Evolutionary conservation across 1,284 basidiomycete genomes (phyloP).

Genomic region (Paramarasmius palmivorus): DNA sequence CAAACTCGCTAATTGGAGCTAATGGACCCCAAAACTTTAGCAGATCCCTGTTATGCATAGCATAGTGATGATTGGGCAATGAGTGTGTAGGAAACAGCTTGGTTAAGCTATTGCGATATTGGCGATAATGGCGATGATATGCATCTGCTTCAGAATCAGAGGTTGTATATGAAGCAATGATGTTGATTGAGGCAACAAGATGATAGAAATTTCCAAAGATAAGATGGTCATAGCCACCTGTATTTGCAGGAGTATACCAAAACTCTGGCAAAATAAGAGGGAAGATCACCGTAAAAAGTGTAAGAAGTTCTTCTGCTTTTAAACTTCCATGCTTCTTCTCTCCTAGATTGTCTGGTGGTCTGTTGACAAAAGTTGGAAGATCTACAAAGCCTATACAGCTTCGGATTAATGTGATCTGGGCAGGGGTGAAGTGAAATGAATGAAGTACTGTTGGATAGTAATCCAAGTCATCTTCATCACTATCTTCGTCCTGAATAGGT

Average conservation of each 20-base stretch:
- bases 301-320: conserved; percentile 14
- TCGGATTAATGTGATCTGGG: background rate
- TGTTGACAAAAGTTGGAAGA: background rate
- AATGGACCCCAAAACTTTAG: conserved; percentile 35
- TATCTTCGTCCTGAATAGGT: background rate
- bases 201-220: conserved; percentile 29
- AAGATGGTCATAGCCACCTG: conserved; percentile 5
- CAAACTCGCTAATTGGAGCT: conserved; percentile 27
- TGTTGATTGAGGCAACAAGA: conserved; percentile 28
- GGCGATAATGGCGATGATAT: conserved; percentile 25
- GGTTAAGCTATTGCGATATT: conserved; percentile 23
- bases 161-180: conserved; percentile 26
- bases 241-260: conserved; percentile 15
- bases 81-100: conserved; percentile 27
- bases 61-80: conserved; percentile 36
- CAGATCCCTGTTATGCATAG: conserved; percentile 30
- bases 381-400: background rate
- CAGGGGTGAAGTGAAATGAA: background rate
- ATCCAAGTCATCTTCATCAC: background rate
- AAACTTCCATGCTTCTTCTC: conserved; percentile 16
- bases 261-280: conserved; percentile 22
- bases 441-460: background rate
- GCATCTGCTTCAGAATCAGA: conserved; percentile 26
- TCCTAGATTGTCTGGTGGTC: conserved; percentile 15
- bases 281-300: conserved; percentile 13